Base-by-base conservation (phyloP, 768 basidiomycete genomes). In the Postia placenta region DNA sequence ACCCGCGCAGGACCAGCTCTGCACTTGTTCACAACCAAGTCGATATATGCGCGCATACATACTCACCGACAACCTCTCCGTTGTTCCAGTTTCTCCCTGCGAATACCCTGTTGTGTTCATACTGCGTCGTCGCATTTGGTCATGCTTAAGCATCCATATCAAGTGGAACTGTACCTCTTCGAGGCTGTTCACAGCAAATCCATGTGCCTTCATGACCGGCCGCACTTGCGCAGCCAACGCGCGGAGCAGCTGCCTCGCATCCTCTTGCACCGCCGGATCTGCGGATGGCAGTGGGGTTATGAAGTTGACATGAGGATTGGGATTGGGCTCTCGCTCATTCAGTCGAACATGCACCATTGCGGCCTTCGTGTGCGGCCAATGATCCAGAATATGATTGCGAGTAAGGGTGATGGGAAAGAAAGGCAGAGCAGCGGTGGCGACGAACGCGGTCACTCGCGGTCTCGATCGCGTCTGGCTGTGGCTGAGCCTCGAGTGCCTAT, bases 1-100 rank as follows among this genome's bases (percentile, higher is more conserved):
- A 66, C 35, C 80, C 70, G 25, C 87, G 75, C 4, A 92, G 67
- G 6, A 92, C 90, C 15, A 92, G 73, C 58, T 92, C 89, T 91
- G 22, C 23, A 22, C n/a, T 19, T 22, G 38, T 30, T 11, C n/a
- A 26, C 15, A 40, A 3, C 26, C 2, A 36, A 24, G 15, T n/a
- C 15, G 2, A 27, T 22, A 28, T 42, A 20, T 9, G 1, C 25
- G n/a, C 15, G 11, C 25, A 25, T 5, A 23, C 3, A 14, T 38
- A 42, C 65, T 55, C 53, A 86, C 87, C 88, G 49, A 92, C 69
- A 9, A 80, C 83, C 65, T 92, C 89, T 2, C 90, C 90, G 49
- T 72, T 73, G 55, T 89, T 87, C 89, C 89, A 92, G 61, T 91
- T 92, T 42, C 89, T 74, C 1, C 89, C 90, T 4, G 81, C 78